Base-by-base conservation (phyloP, 2,329 filamentous ascomycete genomes). In the Ceratocystis papillata region DNA sequence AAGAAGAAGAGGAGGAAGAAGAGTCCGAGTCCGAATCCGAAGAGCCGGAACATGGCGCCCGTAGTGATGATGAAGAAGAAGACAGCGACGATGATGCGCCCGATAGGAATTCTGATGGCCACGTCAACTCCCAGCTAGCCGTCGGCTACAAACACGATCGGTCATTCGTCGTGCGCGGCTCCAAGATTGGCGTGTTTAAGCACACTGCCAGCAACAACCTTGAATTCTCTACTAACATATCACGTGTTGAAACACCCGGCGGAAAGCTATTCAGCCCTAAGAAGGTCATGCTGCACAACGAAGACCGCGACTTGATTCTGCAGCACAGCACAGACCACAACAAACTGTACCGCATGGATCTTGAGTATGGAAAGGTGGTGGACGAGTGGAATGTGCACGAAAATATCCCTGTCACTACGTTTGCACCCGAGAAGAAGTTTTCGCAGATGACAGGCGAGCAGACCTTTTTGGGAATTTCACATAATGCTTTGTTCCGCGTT, bases 311-410 rank as follows among this genome's bases (percentile, higher is more conserved):
- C 73, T 87, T 96, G 83, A 89, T 96, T 68, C 76, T 96, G 67
- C 92, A 96, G 75, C 92, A 95, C 71, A 80, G 81, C 62, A 74
- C 86, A 63, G 88, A 97, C 70, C 90, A 93, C 1, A 93, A 96
- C 78, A 91, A 90, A 63, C 82, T 99, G 1, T 99, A 92, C 75
- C 89, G 90, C 59, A 97, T 99, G 94, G 94, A 99, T 77, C 81
- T 99, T 57, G 93, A 99, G 75, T 95, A 95, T 71, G 94, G 94
- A 70, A 97, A 96, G 78, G 89, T 99, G 45, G 91, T 97, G 1
- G 94, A 99, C 73, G 94, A 99, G 76, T 99, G 94, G 94, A 96
- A 96, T 71, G 83, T 99, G 15, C 93, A 99, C 73, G 93, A 99
- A 69, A 90, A 97, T 73, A 96, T 99, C 65, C 87, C 90, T 0